Evolutionary conservation across 2,329 filamentous ascomycete species (phyloP), one percentile per base, ranked within the genome.

Genomic region (Leptographium galeiforme): DNA sequence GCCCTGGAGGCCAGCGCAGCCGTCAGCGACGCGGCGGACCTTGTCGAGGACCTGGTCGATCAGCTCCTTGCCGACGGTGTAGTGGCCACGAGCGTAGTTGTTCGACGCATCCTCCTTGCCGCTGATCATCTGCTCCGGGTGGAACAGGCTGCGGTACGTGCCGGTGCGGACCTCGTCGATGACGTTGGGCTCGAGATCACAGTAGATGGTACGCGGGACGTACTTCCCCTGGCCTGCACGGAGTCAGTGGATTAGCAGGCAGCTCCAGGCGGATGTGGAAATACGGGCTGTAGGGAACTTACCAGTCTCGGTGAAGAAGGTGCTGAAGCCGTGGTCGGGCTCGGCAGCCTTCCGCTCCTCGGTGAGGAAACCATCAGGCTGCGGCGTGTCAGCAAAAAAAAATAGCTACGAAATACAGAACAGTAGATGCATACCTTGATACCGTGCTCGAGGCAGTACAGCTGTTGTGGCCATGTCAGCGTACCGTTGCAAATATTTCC

Each of bases 231-330:
- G 85, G 68, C 91, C 91, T 97, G 58, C 51, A 60, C 4, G 18
- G 32, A 41, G 49, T 52, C 19, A 45, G 50, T 34, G 30, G 38
- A 43, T 7, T n/a, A 52, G 2, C 16, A 34, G 47, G 41, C 13
- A 41, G 25, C 51, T 52, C 33, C 51, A 50, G 51, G 18, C 11
- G 1, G 10, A n/a, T 13, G 34, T 5, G 45, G 40, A 34, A 45
- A 49, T 5, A n/a, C 18, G 18, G 11, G 25, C 2, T 8, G 12
- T 8, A 19, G 14, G 10, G 12, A 32, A 55, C 65, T 58, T 87
- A 97, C 93, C 91, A 67, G 93, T 97, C 81, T 98, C 93, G 63
- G 91, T 96, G 82, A 98, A 98, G 82, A 98, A 98, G 67, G 93
- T 98, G 80, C 90, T 96, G 83, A 98, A 98, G 62, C 93, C 93